Base-by-base conservation (phyloP, 495 filamentous ascomycete species). In the Lentithecium fluviatile region DNA sequence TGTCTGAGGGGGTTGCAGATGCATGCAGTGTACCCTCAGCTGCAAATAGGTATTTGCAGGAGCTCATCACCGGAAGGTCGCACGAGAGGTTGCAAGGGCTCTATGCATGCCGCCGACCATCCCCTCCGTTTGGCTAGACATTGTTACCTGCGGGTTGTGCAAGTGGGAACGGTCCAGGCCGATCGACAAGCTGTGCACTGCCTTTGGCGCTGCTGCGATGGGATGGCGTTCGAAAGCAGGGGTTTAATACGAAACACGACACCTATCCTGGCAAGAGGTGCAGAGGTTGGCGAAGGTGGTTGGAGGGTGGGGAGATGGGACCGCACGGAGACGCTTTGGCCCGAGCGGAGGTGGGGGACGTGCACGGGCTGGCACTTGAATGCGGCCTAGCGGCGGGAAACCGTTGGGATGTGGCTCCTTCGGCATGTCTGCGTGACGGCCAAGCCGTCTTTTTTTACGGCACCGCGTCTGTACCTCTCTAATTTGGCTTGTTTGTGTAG, bases 161-260 rank as follows among this genome's bases (percentile, higher is more conserved):
- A 57, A 32, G 29, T 32, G 29, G 29, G 29, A 26, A 8, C 12
- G 55, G 40, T 6, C 20, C 26, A 47, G 38, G 29, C 26, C 29
- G 29, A 32, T 32, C 29, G 29, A 32, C 29, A 32, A 32, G 15
- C 13, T 20, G 21, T 55, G 47, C 13, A 32, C 17, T 43, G 49
- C 13, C 34, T 11, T 7, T 26, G 10, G 42, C 52, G 32, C 58
- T 48, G 37, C 19, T 32, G 48, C 38, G 47, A 26, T 63, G 49
- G 62, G 21, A 50, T 26, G 49, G 34, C 25, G 60, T 32, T 53
- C 26, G 13, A 45, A 42, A 56, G 10, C 40, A 40, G 54, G 56
- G 62, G 56, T 50, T 51, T 24, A 21, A 65, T 60, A 65, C 62
- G 62, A 60, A 52, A 65, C 56, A 65, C 62, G 62, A 60, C 25